Evolutionary conservation across 805 yeast species (phyloP), one percentile per base, ranked within the genome.

Genomic region (Candida railenensis): DNA sequence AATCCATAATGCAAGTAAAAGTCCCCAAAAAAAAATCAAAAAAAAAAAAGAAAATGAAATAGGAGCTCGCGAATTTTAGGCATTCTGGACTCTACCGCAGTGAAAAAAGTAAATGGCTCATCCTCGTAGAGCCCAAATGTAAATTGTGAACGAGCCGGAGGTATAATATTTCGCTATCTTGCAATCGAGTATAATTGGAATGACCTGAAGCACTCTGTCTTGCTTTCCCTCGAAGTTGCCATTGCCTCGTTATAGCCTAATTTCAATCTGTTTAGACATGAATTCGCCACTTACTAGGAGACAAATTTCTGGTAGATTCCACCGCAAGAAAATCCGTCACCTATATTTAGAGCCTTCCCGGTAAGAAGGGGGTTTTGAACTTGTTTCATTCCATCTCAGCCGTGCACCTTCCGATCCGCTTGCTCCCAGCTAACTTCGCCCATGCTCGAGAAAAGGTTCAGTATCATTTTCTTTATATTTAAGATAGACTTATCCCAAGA

Each of bases 321-420:
- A 9, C 21, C 36, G 18, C 12, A 22, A 36, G 18, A 36, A 36
- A 36, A 36, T 36, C 30, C 30, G 39, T 36, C 39, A 16, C 39
- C 37, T 36, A 36, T 36, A 33, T 33, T 33, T 33, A 36, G 39
- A 4, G 39, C 14, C 20, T 25, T 9, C 39, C 39, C 4, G 39
- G 4, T 36, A 36, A 36, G 39, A 36, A 20, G 22, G 39, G 39
- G 4, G 22, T n/a, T 4, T 22, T 22, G 19, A 30, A 18, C 32
- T n/a, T n/a, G n/a, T n/a, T n/a, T n/a, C n/a, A n/a, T 38, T 22
- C 41, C 41, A 22, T 38, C n/a, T 39, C 42, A 39, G 42, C 42
- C 42, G 42, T 39, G 30, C 42, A 14, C 21, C 30, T 15, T 28
- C 42, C 34, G 42, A 19, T 28, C 42, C 42, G 42, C 42, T 15